Evolutionary conservation across 2,329 filamentous ascomycete genomes (phyloP), one percentile per base, ranked within the genome.

Genomic region (Herpotrichia juniperi): DNA sequence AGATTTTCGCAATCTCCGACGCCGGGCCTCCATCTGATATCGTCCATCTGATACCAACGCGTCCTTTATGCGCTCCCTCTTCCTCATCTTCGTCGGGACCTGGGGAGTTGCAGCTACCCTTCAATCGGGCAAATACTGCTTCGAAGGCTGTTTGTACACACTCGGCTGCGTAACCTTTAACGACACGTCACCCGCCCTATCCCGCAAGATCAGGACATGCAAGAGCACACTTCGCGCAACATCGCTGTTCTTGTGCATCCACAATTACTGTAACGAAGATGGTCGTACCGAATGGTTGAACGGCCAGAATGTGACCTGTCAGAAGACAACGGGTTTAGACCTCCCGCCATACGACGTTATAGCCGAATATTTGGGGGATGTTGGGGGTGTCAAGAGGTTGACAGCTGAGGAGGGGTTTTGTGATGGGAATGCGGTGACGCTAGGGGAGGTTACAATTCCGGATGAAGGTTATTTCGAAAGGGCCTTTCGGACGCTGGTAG

Each of bases 91-190:
- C 7, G n/a, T 55, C 9, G 37, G 35, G 25, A 21, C 51, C 8
- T n/a, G 42, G 22, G 9, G 58, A 57, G 56, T 51, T 51, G 51
- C 52, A 16, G 21, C 37, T n/a, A 55, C 62, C 24, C 30, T 61
- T 9, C 49, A 58, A 16, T 51, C 58, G 4, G 63, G 68, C 7
- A 62, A 58, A 24, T 66, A 57, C 46, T 72, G 69, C 45, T 68
- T 68, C 32, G 51, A 56, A 37, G 64, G 63, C 28, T 72, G 69
- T 56, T 62, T 68, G 17, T 62, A 68, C 5, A 61, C 51, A 1
- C 47, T 70, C 37, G 61, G 62, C 37, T 70, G 69, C 43, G 61
- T 59, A 26, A 63, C 62, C 11, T 72, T 70, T 56, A 69, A 69
- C 51, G 69, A 72, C 48, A 70, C 66, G 11, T 54, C 62, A 40